Evolutionary conservation across 805 yeast species (phyloP).

Genomic region (Yamadazyma kitorensis): DNA sequence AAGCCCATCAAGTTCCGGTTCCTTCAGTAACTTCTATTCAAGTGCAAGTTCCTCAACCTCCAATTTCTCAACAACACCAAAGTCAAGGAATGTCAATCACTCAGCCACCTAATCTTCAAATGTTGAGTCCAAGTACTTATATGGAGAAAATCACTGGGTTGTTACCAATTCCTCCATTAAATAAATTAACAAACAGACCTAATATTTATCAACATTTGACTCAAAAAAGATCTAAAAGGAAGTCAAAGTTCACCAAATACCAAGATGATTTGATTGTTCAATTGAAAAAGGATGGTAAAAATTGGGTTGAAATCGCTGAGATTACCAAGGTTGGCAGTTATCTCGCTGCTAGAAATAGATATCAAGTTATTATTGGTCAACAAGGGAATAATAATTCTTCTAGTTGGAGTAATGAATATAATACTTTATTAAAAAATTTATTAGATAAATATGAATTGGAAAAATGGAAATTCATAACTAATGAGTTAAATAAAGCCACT

Average conservation of each 20-base stretch:
- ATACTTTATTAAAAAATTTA: slow-evolving; percentile 45
- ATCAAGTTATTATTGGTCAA: slow-evolving; percentile 79
- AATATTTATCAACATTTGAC: slow-evolving; percentile 39
- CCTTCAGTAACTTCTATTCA: too few relatives aligned
- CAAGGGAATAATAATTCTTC: slow-evolving; percentile 70
- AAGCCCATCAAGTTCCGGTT: too few relatives aligned
- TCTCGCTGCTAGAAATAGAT: slow-evolving; percentile 72
- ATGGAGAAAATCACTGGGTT: slow-evolving; percentile 10
- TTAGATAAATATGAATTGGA: slow-evolving; percentile 69
- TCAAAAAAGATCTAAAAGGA: slow-evolving; percentile 53
- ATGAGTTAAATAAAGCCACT: slow-evolving; percentile 55
- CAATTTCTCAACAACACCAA: too few relatives aligned
- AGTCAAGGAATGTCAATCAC: too few relatives aligned
- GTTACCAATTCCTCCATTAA: slow-evolving; percentile 50
- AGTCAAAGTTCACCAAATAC: slow-evolving; percentile 65
- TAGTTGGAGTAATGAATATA: slow-evolving; percentile 60
- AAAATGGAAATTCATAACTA: slow-evolving; percentile 64
- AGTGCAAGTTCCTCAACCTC: too few relatives aligned
- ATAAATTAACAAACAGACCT: slow-evolving; percentile 40
- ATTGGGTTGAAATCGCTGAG: slow-evolving; percentile 75
- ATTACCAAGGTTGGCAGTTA: slow-evolving; percentile 60
- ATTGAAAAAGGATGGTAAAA: slow-evolving; percentile 58
- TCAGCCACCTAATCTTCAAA: too few relatives aligned
- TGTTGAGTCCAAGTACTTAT: slow-evolving; percentile 3
- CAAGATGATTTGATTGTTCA: slow-evolving; percentile 66